Percentiles rank a stretch among this genome's conserved stretches.
phyloP scores from a whole-genome alignment of 208 protist genomes.

The Acanthamoeba sp. region DNA sequence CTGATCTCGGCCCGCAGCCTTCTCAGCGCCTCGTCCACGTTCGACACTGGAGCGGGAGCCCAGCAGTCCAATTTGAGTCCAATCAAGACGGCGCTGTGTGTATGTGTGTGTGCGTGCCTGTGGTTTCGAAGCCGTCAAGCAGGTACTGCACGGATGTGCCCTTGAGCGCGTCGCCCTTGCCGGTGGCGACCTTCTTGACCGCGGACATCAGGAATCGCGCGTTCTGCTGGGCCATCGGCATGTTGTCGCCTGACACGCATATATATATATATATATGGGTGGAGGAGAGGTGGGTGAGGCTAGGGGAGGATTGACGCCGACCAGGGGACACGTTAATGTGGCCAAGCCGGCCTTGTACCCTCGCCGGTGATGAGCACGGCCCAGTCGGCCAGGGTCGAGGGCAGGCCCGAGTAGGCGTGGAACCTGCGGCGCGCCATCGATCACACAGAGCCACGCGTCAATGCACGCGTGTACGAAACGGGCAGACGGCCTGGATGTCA shows the following conservation, averaged over 20 bases:
- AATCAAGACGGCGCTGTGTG: too few relatives aligned
- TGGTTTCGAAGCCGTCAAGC: not conserved
- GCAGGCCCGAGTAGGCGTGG: slow-evolving; percentile 14
- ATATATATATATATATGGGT: too few relatives aligned
- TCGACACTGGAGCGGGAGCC: not conserved
- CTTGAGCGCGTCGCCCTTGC: slow-evolving; percentile 5
- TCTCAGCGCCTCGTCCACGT: not conserved
- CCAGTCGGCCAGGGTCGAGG: slow-evolving; percentile 45
- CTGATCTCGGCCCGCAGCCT: not conserved
- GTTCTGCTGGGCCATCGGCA: slow-evolving; percentile 68
- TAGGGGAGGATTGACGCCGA: too few relatives aligned
- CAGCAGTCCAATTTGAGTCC: too few relatives aligned
- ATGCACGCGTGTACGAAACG: too few relatives aligned
- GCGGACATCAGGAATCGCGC: slow-evolving; percentile 69
- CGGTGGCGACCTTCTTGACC: slow-evolving; percentile 11
- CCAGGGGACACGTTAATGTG: too few relatives aligned
- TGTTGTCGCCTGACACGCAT: slow-evolving; percentile 77
- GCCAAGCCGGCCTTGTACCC: not conserved
- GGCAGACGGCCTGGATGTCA: not conserved
- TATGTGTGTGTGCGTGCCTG: too few relatives aligned
- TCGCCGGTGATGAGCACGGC: slow-evolving; percentile 48
- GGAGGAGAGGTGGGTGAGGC: too few relatives aligned
- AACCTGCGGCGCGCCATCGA: too few relatives aligned
- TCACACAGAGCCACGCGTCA: too few relatives aligned
- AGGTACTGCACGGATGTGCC: slow-evolving; percentile 41